Conservation (phyloP, 2,329 filamentous ascomycete species). For the Cytospora leucostoma region DNA sequence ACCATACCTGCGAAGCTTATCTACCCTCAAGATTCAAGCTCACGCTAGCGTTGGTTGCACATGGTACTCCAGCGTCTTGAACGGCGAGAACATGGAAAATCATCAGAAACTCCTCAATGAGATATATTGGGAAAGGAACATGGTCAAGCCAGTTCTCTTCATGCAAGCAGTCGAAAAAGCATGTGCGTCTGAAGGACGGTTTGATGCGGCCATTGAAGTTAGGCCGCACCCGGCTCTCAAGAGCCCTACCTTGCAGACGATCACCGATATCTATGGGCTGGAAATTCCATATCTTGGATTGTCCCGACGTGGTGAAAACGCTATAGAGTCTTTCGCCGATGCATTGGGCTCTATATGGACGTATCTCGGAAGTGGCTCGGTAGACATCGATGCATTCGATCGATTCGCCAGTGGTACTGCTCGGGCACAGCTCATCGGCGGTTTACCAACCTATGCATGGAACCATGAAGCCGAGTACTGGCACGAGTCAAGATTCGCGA, state of each 20-base stretch:
- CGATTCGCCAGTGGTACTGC: constrained; percentile 7
- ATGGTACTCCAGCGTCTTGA: constrained; percentile 33
- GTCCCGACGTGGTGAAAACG: constrained; percentile 29
- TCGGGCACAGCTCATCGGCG: neutral
- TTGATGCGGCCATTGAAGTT: constrained; percentile 34
- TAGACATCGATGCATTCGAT: constrained; percentile 17
- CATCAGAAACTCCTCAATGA: constrained; percentile 7
- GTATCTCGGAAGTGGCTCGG: constrained; percentile 1
- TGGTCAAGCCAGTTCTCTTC: constrained; percentile 33
- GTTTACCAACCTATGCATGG: constrained; percentile 26
- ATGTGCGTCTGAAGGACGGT: neutral
- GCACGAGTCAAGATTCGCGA: constrained; percentile 24
- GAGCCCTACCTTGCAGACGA: constrained; percentile 40
- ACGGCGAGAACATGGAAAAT: constrained; percentile 9
- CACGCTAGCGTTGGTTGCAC: neutral
- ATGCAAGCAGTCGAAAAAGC: constrained; percentile 24
- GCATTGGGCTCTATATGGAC: constrained; percentile 29
- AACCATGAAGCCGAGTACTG: constrained; percentile 21
- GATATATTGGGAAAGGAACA: constrained; percentile 32
- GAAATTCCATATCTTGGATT: constrained; percentile 32
- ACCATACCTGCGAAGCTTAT: constrained; percentile 20
- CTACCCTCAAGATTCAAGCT: neutral
- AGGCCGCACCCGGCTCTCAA: constrained; percentile 44
- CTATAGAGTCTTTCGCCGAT: constrained; percentile 27
- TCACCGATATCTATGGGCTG: constrained; percentile 18